These are phyloP conservation scores for Clarireedia monteithiana DNA, from an alignment of 2,329 filamentous ascomycete species.

Conservation along the genomic window DNA sequence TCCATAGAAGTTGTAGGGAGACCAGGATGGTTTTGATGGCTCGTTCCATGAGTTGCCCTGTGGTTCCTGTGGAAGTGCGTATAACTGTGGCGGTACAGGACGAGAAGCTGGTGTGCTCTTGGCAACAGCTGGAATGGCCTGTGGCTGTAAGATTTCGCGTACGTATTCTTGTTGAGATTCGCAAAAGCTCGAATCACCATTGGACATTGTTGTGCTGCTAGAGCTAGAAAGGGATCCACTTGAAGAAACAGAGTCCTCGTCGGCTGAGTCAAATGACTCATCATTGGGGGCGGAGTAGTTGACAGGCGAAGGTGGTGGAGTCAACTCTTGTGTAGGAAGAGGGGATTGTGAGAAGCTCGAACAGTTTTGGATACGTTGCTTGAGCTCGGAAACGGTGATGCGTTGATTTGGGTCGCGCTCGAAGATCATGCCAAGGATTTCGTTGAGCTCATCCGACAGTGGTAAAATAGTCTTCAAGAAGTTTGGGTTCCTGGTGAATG, in stretches of 20 bases:
- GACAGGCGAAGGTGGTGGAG: background rate
- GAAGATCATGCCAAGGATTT: slow-evolving; percentile 82
- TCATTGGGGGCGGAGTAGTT: background rate
- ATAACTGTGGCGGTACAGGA: background rate
- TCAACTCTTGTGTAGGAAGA: background rate
- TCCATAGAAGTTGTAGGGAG: background rate
- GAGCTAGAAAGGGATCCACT: slow-evolving; percentile 1
- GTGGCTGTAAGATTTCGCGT: background rate
- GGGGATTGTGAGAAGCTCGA: slow-evolving; percentile 19
- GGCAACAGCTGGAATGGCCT: background rate
- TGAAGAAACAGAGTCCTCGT: slow-evolving; percentile 16
- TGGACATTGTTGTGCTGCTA: background rate
- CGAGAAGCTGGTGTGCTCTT: background rate
- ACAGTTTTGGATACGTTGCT: slow-evolving; percentile 68
- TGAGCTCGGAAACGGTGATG: slow-evolving; percentile 74
- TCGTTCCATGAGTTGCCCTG: background rate
- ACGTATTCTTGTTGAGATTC: background rate
- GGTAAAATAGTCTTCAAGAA: slow-evolving; percentile 93
- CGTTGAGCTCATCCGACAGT: slow-evolving; percentile 80
- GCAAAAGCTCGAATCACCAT: background rate
- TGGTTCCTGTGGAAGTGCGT: background rate
- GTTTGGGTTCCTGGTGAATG: slow-evolving; percentile 74
- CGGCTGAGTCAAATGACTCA: background rate
- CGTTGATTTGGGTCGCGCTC: slow-evolving; percentile 75
- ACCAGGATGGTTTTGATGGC: background rate